Evolutionary conservation across 1,284 basidiomycete species (phyloP).

Genomic region (Ganoderma lucidum): DNA sequence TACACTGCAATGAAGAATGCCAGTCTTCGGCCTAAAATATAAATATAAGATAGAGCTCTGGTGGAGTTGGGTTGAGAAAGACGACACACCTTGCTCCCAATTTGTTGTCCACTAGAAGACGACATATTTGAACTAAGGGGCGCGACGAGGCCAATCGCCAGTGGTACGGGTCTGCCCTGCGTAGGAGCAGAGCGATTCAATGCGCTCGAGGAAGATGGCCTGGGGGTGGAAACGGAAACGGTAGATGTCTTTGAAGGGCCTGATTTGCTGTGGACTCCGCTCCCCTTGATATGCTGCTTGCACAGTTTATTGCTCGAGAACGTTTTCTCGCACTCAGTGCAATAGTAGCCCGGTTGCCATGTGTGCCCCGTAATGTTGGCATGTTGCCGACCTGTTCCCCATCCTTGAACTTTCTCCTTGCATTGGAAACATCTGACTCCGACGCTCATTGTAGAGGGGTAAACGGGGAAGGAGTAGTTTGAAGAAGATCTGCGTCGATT

Average conservation of each 20-base stretch:
- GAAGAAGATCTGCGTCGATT: too few species aligned
- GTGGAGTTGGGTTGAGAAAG: not conserved
- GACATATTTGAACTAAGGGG: not conserved
- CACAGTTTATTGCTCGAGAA: conserved; percentile 8
- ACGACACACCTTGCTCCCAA: not conserved
- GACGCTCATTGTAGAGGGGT: conserved; percentile 5
- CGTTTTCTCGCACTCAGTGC: conserved; percentile 4
- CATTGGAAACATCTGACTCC: conserved; percentile 20
- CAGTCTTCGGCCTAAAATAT: not conserved
- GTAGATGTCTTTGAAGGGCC: too few species aligned
- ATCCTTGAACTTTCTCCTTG: not conserved
- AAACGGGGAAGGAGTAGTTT: too few species aligned
- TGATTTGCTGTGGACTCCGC: not conserved
- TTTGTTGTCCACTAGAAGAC: not conserved
- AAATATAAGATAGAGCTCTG: not conserved
- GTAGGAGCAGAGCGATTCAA: not conserved
- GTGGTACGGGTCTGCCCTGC: too few species aligned
- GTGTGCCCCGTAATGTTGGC: not conserved
- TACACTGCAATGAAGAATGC: not conserved
- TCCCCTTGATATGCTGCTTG: not conserved
- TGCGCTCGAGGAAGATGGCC: not conserved
- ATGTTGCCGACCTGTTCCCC: conserved; percentile 2
- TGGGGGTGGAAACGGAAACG: too few species aligned
- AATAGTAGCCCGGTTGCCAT: conserved; percentile 12
- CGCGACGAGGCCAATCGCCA: not conserved